A percentile compares a stretch with the other conserved stretches of the same genome.
phyloP scores from a whole-genome alignment of 768 basidiomycete species.

The Chalciporus sphaerocephalus region DNA sequence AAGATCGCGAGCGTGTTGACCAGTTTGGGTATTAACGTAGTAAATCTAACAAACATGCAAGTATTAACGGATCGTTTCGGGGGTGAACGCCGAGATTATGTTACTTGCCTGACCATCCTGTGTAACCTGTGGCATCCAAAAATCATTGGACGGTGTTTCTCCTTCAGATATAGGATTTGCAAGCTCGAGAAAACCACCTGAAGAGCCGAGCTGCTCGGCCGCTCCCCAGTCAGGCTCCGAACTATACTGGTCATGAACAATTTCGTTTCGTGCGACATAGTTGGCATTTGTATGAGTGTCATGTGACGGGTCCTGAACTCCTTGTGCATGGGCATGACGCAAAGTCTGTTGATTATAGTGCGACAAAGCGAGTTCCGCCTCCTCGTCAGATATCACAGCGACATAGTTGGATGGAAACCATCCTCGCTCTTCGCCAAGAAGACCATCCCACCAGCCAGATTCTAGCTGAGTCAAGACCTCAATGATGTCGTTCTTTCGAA shows the following conservation, averaged over 20 bases:
- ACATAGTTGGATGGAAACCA: conserved; percentile 99
- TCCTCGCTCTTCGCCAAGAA: conserved; percentile 83
- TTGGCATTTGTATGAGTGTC: conserved; percentile 12
- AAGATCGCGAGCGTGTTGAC: conserved; percentile 78
- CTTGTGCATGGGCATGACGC: conserved; percentile 14
- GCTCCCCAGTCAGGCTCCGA: conserved; percentile 48
- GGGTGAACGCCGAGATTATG: neutral
- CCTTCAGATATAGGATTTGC: conserved; percentile 26
- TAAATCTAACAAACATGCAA: conserved; percentile 60
- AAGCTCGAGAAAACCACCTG: conserved; percentile 36
- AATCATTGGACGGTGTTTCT: conserved; percentile 56
- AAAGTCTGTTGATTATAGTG: conserved; percentile 13
- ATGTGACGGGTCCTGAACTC: conserved; percentile 9
- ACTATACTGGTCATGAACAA: conserved; percentile 24
- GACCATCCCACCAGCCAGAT: conserved; percentile 98
- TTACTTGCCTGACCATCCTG: conserved; percentile 72
- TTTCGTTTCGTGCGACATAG: conserved; percentile 10
- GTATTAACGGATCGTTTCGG: neutral
- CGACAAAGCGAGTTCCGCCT: conserved; percentile 64
- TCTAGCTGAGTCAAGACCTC: conserved; percentile 89
- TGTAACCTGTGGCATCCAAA: conserved; percentile 88
- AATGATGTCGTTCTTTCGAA: conserved; percentile 83
- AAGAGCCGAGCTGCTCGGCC: conserved; percentile 26
- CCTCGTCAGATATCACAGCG: conserved; percentile 68
- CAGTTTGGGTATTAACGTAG: conserved; percentile 89